These are phyloP conservation scores for Lecanoromycetidae sp. DNA, from an alignment of 2,329 filamentous ascomycete genomes.

Conservation along the genomic window DNA sequence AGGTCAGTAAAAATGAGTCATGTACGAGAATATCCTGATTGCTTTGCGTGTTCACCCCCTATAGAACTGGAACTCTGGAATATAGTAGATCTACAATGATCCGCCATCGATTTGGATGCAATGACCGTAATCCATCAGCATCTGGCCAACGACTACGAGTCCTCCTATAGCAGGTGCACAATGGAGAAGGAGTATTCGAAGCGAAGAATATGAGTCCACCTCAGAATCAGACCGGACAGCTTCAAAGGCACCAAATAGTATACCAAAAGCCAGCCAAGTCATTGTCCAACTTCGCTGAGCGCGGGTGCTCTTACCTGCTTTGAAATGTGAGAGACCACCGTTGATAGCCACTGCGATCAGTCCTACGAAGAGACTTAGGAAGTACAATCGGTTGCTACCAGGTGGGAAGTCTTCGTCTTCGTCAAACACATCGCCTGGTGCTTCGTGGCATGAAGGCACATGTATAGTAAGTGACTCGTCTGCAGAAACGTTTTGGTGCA, in stretches of 20 bases:
- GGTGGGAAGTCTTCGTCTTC: neutral
- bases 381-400: no score
- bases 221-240: neutral
- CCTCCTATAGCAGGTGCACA: constrained; percentile 21
- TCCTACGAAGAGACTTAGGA: constrained; percentile 13
- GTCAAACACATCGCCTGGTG: neutral
- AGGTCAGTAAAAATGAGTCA: no score
- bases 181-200: no score
- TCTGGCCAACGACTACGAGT: constrained; percentile 23
- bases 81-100: no score
- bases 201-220: constrained; percentile 8
- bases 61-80: no score
- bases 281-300: constrained; percentile 21
- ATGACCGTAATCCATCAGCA: constrained; percentile 22
- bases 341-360: constrained; percentile 21
- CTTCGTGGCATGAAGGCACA: neutral
- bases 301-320: constrained; percentile 19
- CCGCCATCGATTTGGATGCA: constrained; percentile 2
- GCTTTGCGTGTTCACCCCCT: no score
- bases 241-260: constrained; percentile 13
- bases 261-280: constrained; percentile 20
- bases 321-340: constrained; percentile 21
- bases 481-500: no score
- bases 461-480: no score
- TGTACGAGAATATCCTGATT: no score